These are phyloP conservation scores for Vitis hybrid DNA, from an alignment of 177 flowering plant genomes.

Conservation along the genomic window DNA sequence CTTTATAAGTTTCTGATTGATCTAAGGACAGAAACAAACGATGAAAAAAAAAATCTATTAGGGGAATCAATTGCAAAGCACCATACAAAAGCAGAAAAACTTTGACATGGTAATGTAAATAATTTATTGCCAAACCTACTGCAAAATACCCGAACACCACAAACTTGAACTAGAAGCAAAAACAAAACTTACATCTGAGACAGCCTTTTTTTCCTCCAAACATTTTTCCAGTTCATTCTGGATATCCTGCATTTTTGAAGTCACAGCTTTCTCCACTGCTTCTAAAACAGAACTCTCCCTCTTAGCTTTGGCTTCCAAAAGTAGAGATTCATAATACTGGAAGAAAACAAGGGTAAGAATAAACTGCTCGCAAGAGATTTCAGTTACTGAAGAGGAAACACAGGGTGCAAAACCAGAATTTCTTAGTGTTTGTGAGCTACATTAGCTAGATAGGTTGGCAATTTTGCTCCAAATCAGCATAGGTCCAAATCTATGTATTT, in stretches of 20 bases:
- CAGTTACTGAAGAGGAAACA: not conserved
- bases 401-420: too few species aligned
- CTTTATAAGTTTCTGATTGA: slow-evolving; percentile 62
- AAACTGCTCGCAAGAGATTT: not conserved
- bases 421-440: too few species aligned
- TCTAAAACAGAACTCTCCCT: slow-evolving; percentile 49
- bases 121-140: not conserved
- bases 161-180: not conserved
- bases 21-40: slow-evolving; percentile 30
- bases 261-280: slow-evolving; percentile 67
- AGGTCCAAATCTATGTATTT: too few species aligned
- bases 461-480: too few species aligned
- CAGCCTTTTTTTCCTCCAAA: slow-evolving; percentile 51
- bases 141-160: slow-evolving; percentile 1
- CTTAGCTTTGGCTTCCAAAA: slow-evolving; percentile 63
- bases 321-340: slow-evolving; percentile 81
- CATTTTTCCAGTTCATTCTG: slow-evolving; percentile 59
- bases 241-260: slow-evolving; percentile 50
- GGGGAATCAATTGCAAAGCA: not conserved
- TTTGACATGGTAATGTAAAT: not conserved
- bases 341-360: slow-evolving; percentile 5
- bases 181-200: slow-evolving; percentile 50
- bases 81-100: not conserved
- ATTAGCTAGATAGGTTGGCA: too few species aligned
- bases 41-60: not conserved